Conservation (phyloP, 2,329 filamentous ascomycete species). For the Nothophaeocryptopus gaeumannii region DNA sequence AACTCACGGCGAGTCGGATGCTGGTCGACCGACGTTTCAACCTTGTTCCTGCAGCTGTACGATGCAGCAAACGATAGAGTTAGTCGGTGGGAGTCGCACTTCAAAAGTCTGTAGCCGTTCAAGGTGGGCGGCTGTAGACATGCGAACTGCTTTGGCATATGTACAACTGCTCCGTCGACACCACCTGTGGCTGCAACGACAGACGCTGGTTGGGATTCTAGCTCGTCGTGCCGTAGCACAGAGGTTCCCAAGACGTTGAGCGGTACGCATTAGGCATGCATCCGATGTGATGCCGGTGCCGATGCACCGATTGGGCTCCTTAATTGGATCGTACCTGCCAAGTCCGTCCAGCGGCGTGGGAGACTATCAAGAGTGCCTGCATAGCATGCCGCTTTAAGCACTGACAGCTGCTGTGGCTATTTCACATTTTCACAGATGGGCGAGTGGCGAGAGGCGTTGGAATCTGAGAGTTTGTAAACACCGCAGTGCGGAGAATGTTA, state of each 20-base stretch:
- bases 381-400: slow-evolving; percentile 12
- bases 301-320: slow-evolving; percentile 7
- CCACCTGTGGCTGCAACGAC: not conserved
- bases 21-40: slow-evolving; percentile 6
- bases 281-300: slow-evolving; percentile 16
- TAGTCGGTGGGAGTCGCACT: slow-evolving; percentile 1
- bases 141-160: slow-evolving; percentile 14
- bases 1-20: too few relatives aligned
- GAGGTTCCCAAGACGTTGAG: slow-evolving; percentile 6
- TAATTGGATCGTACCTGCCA: slow-evolving; percentile 17
- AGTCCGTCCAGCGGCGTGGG: slow-evolving; percentile 2
- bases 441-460: slow-evolving; percentile 14
- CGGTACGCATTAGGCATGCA: slow-evolving; percentile 8
- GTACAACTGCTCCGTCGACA: slow-evolving; percentile 5
- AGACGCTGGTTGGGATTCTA: slow-evolving; percentile 16
- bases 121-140: not conserved
- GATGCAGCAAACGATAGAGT: slow-evolving; percentile 6
- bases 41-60: slow-evolving; percentile 6
- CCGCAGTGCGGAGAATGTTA: slow-evolving; percentile 13
- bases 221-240: slow-evolving; percentile 5
- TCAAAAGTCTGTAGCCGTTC: not conserved
- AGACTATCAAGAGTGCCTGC: slow-evolving; percentile 13
- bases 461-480: slow-evolving; percentile 17
- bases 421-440: slow-evolving; percentile 14
- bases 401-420: slow-evolving; percentile 16